These are phyloP conservation scores for Rhizophora apiculata DNA, from an alignment of 345 rosid species.

Conservation along the genomic window DNA sequence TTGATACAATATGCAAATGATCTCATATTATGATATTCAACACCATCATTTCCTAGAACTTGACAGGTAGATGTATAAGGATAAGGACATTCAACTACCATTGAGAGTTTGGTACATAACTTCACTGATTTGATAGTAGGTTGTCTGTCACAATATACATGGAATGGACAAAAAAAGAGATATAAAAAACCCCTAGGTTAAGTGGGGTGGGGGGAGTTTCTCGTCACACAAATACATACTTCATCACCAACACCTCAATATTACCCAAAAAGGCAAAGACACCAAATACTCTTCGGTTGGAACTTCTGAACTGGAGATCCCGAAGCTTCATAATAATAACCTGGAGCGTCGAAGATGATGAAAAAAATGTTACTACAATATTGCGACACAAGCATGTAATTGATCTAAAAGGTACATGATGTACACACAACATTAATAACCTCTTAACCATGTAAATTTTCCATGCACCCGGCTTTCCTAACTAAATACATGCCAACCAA, in stretches of 20 bases:
- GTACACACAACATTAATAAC: too few species aligned
- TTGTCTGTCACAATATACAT: not conserved
- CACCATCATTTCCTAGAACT: not conserved
- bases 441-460: too few species aligned
- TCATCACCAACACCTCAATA: constrained; percentile 4
- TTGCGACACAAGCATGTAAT: not conserved
- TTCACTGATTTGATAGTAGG: not conserved
- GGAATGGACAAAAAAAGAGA: not conserved
- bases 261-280: too few species aligned
- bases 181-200: too few species aligned
- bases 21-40: not conserved
- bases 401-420: not conserved
- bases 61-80: too few species aligned
- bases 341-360: constrained; percentile 5
- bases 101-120: too few species aligned
- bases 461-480: too few species aligned
- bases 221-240: not conserved
- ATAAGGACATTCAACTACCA: too few species aligned
- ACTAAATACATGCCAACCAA: too few species aligned
- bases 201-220: too few species aligned
- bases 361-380: not conserved
- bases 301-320: constrained; percentile 2
- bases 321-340: constrained; percentile 6
- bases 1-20: not conserved
- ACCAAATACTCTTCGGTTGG: not conserved